Percentiles rank a stretch among this genome's conserved stretches.
Conservation (phyloP, 75 land plant species). For the Cupressus sempervirens region DNA sequence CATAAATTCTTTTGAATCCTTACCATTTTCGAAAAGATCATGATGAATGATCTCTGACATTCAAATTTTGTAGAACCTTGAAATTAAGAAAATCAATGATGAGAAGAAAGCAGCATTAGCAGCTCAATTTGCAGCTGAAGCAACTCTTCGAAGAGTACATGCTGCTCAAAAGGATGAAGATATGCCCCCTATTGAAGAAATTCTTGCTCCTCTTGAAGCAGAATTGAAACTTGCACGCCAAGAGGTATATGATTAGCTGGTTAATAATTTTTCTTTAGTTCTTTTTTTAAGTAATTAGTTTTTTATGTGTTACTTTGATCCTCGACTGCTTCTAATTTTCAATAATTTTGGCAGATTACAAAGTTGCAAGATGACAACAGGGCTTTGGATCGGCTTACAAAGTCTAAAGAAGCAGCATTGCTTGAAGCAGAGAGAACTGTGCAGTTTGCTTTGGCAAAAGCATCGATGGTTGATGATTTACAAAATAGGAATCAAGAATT, state of each 20-base stretch:
- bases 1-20: background rate
- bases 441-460: conserved; percentile 79
- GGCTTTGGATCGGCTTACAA: conserved; percentile 90
- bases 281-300: background rate
- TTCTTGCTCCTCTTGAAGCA: conserved; percentile 93
- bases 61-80: conserved; percentile 67
- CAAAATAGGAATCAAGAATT: conserved; percentile 94
- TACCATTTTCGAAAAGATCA: background rate
- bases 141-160: conserved; percentile 89
- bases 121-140: conserved; percentile 97
- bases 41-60: background rate
- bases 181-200: conserved; percentile 92
- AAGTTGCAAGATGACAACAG: conserved; percentile 91
- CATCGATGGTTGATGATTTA: conserved; percentile 89
- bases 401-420: conserved; percentile 93
- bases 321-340: background rate
- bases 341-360: conserved; percentile 49
- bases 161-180: conserved; percentile 98
- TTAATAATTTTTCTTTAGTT: background rate
- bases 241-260: conserved; percentile 42
- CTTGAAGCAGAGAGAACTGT: conserved; percentile 94
- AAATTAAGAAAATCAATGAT: conserved; percentile 86
- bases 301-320: background rate
- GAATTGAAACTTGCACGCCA: conserved; percentile 85
- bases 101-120: conserved; percentile 97